Conservation (phyloP, 441 rosid genomes). For the Biscutella auriculata region DNA sequence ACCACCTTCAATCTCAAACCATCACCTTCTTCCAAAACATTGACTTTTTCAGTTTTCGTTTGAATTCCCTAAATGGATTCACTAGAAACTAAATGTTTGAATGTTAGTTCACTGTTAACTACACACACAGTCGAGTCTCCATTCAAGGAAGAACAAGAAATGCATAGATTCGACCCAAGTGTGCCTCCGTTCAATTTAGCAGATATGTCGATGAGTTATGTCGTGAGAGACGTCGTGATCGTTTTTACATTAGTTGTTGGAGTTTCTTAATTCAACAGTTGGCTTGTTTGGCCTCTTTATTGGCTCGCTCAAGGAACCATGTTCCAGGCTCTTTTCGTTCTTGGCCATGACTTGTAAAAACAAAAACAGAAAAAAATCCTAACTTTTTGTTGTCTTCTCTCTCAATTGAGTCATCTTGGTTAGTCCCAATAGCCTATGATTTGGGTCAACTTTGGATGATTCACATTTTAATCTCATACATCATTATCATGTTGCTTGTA, state of each 20-base stretch:
- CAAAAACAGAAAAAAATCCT: not conserved
- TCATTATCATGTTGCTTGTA: slow-evolving; percentile 6
- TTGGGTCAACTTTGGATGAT: slow-evolving; percentile 19
- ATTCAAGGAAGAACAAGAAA: slow-evolving; percentile 15
- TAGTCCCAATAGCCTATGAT: not conserved
- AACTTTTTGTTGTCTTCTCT: not conserved
- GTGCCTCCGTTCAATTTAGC: slow-evolving; percentile 65
- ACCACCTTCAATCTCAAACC: slow-evolving; percentile 6
- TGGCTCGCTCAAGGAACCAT: slow-evolving; percentile 93
- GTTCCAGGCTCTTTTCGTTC: slow-evolving; percentile 98
- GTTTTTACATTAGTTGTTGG: slow-evolving; percentile 73
- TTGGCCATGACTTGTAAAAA: slow-evolving; percentile 84
- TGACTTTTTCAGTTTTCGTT: not conserved
- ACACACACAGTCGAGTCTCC: slow-evolving; percentile 14
- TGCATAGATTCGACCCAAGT: slow-evolving; percentile 46
- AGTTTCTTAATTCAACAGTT: slow-evolving; percentile 56
- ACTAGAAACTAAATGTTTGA: slow-evolving; percentile 32
- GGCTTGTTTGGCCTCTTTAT: slow-evolving; percentile 90
- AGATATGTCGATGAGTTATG: slow-evolving; percentile 86
- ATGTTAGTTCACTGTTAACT: slow-evolving; percentile 36
- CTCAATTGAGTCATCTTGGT: not conserved
- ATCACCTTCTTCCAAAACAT: not conserved
- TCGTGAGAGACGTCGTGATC: slow-evolving; percentile 67
- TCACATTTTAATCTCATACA: too few relatives aligned
- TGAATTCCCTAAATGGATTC: slow-evolving; percentile 16